Evolutionary conservation across 345 rosid genomes (phyloP), one percentile per base, ranked within the genome.

Genomic region (Eucalyptus regnans): DNA sequence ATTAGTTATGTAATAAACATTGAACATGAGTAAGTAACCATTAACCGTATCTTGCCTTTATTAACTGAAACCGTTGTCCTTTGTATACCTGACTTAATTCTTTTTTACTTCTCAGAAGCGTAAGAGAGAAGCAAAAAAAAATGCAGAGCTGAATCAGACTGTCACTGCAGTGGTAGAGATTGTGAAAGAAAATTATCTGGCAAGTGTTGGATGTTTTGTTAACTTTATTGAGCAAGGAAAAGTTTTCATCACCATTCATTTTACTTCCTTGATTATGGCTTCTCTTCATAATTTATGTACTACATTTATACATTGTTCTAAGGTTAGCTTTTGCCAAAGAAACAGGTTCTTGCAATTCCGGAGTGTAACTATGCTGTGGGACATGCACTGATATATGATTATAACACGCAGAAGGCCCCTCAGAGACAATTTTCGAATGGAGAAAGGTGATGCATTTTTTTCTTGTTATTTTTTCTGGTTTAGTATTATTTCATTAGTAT

Each of bases 121-220:
- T 90, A 97, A 94, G 93, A 95, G 94, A 89, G 95, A 93, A 90
- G 88, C 90, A 68, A 89, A 90, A 64, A 96, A 92, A 92, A 94
- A 93, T 50, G 93, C 97, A 90, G 97, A 94, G 92, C 88, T 97
- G 93, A 94, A 94, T 93, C 97, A 95, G 93, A 93, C 91, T 60
- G 96, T 97, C 87, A 93, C 90, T 90, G 97, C 98, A 85, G 88
- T 94, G 88, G 98, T 98, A 86, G 99, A 98, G 95, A 95, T 98
- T 90, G 98, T 95, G 92, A 98, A 98, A 92, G 99, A 97, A 92
- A 94, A 96, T 91, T 97, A 98, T 94, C 90, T 98, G 99, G 99
- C 91, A 93, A 93, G 96, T 93, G 8, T 60, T 88, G 29, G 56
- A 86, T 84, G 88, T 62, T 50, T 31, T 52, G 87, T 60, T 56